These are phyloP conservation scores for Tilletia indica DNA, from an alignment of 1,284 basidiomycete genomes.

Conservation along the genomic window DNA sequence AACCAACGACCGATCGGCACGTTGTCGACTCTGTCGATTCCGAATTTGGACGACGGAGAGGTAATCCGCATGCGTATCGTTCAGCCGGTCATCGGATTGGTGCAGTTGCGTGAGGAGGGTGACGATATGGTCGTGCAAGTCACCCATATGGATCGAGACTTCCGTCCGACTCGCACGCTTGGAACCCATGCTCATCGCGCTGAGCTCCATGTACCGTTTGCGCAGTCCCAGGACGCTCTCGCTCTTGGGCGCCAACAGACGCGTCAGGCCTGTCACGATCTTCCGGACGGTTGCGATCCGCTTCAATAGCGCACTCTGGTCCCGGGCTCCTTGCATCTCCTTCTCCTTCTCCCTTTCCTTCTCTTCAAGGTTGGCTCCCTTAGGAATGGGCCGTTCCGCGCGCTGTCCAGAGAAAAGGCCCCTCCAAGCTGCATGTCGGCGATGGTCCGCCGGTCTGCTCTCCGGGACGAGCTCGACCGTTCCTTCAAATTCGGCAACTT, in stretches of 20 bases:
- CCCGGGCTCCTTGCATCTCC: constrained; percentile 26
- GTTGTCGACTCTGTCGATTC: constrained; percentile 65
- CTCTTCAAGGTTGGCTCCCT: neutral
- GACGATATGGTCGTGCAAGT: constrained; percentile 91
- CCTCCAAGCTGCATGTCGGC: neutral
- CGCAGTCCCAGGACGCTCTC: constrained; percentile 78
- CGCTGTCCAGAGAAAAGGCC: neutral
- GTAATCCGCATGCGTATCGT: constrained; percentile 82
- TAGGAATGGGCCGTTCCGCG: neutral
- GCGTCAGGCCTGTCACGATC: constrained; percentile 75
- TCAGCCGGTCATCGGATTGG: constrained; percentile 85
- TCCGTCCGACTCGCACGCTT: constrained; percentile 27
- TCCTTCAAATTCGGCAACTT: constrained; percentile 68
- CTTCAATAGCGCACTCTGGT: constrained; percentile 60
- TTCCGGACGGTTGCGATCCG: constrained; percentile 78
- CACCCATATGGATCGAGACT: constrained; percentile 75
- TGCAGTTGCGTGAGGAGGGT: constrained; percentile 78
- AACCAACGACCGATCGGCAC: constrained; percentile 69
- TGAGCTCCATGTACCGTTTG: constrained; percentile 65
- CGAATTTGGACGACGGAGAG: constrained; percentile 72
- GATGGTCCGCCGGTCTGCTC: neutral
- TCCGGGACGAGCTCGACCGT: neutral
- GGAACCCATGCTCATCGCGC: constrained; percentile 28
- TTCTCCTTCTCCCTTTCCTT: neutral
- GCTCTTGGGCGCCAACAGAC: constrained; percentile 76